Percentiles rank a stretch among this genome's conserved stretches.
phyloP scores from a whole-genome alignment of 2,329 filamentous ascomycete genomes.

The Coniochaeta hoffmannii region DNA sequence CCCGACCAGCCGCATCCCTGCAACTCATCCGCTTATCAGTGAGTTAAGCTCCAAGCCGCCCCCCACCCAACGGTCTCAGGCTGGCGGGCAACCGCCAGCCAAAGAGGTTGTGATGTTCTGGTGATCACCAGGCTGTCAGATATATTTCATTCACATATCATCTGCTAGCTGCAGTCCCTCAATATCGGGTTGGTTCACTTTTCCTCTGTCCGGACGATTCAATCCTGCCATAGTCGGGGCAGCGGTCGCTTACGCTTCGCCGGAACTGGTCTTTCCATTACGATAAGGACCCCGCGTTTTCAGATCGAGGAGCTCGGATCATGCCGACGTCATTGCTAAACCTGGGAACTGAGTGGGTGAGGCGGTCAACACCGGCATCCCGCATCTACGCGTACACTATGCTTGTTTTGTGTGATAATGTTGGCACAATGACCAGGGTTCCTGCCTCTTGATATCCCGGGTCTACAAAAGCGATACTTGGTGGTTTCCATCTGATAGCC shows the following conservation, averaged over 20 bases:
- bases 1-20: neutral
- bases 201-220: neutral
- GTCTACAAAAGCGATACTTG: too few species aligned
- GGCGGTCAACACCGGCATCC: neutral
- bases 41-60: neutral
- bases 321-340: neutral
- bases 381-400: neutral
- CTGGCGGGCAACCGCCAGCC: neutral
- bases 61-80: neutral
- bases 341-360: too few species aligned
- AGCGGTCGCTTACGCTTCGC: neutral
- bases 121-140: neutral
- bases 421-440: too few species aligned
- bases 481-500: too few species aligned
- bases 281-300: neutral
- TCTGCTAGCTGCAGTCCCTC: neutral
- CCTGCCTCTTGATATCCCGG: too few species aligned
- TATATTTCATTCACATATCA: neutral
- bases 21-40: neutral
- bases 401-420: too few species aligned
- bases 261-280: neutral
- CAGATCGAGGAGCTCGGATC: neutral
- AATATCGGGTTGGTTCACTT: neutral
- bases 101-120: neutral
- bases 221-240: neutral